Evolutionary conservation across 805 yeast genomes (phyloP).

Genomic region (Starmera caribaea): DNA sequence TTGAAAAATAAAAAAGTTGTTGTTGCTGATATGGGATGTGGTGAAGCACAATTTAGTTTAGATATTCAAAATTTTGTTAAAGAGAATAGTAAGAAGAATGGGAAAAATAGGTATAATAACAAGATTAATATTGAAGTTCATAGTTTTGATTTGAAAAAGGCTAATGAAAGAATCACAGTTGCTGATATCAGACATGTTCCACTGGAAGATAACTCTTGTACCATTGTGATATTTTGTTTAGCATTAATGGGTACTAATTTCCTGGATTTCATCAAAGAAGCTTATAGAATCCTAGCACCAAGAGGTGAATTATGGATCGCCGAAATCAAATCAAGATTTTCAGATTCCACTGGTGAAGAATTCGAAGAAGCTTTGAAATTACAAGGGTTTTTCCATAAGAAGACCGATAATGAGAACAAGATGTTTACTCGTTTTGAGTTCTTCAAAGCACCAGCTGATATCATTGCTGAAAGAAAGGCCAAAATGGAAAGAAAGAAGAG

Average conservation of each 20-base stretch:
- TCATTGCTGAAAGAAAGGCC: constrained; percentile 50
- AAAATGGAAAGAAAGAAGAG: constrained; percentile 52
- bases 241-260: constrained; percentile 98
- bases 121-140: constrained; percentile 56
- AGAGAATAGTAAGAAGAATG: constrained; percentile 23
- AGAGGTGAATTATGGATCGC: constrained; percentile 96
- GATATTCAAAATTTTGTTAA: constrained; percentile 47
- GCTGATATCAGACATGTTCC: constrained; percentile 94
- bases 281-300: constrained; percentile 76
- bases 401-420: constrained; percentile 77
- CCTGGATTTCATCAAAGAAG: constrained; percentile 85
- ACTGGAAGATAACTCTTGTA: constrained; percentile 64
- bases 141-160: constrained; percentile 85
- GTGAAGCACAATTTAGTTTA: constrained; percentile 82
- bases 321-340: constrained; percentile 88
- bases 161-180: constrained; percentile 87
- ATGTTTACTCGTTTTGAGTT: constrained; percentile 96
- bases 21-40: constrained; percentile 98
- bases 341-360: constrained; percentile 67
- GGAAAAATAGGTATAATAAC: constrained; percentile 23
- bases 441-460: constrained; percentile 71
- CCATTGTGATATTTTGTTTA: constrained; percentile 86
- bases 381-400: constrained; percentile 79
- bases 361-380: constrained; percentile 71
- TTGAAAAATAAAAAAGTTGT: constrained; percentile 43